A percentile compares a stretch with the other conserved stretches of the same genome.
These are phyloP conservation scores for Epichloe scottii DNA, from an alignment of 2,329 filamentous ascomycete genomes.

Conservation along the genomic window DNA sequence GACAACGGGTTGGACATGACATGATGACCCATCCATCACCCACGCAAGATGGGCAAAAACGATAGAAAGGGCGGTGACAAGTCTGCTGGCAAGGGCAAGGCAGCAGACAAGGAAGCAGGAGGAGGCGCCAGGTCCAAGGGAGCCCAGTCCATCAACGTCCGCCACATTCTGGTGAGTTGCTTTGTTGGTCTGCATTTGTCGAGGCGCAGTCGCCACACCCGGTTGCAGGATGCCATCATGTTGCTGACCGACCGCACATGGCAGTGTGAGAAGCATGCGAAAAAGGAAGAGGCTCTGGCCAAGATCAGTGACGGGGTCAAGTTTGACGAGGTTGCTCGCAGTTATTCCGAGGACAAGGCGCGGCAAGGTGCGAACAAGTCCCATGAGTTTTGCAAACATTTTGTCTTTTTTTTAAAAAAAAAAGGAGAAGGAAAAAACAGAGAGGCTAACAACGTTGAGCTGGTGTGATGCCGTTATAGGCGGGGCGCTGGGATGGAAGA, in stretches of 20 bases:
- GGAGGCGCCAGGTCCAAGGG: conserved; percentile 34
- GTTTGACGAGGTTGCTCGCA: conserved; percentile 62
- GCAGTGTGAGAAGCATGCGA: conserved; percentile 62
- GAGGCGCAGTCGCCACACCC: too few species aligned
- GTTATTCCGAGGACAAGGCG: conserved; percentile 68
- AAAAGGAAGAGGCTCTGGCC: conserved; percentile 62
- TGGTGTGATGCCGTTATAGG: conserved; percentile 28
- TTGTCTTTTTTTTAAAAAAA: background rate
- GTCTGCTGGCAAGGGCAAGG: conserved; percentile 16
- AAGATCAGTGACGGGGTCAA: conserved; percentile 55
- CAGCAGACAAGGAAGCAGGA: conserved; percentile 18
- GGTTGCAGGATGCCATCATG: too few species aligned
- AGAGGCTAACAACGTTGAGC: background rate
- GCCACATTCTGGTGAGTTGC: conserved; percentile 51
- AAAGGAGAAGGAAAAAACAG: too few species aligned
- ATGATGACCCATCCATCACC: too few species aligned
- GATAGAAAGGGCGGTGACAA: conserved; percentile 31
- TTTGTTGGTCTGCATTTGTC: background rate
- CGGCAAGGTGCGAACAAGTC: conserved; percentile 36
- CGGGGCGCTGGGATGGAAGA: conserved; percentile 62
- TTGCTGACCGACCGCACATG: background rate
- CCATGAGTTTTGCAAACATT: too few species aligned
- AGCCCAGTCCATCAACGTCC: conserved; percentile 58
- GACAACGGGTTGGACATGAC: too few species aligned
- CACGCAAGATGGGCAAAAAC: conserved; percentile 23